Conservation (phyloP, 495 filamentous ascomycete genomes). For the Sphaerosporella brunnea region DNA sequence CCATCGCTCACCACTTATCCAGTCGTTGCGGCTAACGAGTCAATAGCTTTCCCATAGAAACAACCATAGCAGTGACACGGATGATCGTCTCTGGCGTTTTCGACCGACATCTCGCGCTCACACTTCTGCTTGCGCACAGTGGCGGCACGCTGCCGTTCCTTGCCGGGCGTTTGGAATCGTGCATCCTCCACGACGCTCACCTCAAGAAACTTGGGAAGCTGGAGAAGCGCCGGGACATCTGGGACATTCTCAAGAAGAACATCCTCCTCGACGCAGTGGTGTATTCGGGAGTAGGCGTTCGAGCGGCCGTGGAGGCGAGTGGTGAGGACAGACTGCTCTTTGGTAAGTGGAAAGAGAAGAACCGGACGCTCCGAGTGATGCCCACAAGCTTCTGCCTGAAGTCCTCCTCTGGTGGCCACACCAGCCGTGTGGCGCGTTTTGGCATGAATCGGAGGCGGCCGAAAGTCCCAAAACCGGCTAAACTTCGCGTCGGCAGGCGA, state of each 20-base stretch:
- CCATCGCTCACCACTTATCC: too few species aligned
- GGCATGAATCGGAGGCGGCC: too few species aligned
- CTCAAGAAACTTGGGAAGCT: slow-evolving; percentile 35
- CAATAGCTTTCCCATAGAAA: slow-evolving; percentile 70
- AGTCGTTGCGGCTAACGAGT: too few species aligned
- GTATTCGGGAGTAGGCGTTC: slow-evolving; percentile 55
- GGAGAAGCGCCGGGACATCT: slow-evolving; percentile 40
- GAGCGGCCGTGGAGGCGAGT: slow-evolving; percentile 48
- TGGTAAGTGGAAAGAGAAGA: slow-evolving; percentile 32
- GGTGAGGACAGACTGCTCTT: slow-evolving; percentile 57
- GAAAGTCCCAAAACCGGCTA: too few species aligned
- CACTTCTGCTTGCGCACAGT: slow-evolving; percentile 68
- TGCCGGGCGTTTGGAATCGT: slow-evolving; percentile 75
- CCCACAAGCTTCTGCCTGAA: too few species aligned
- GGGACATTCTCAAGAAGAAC: slow-evolving; percentile 72
- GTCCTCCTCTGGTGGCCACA: too few species aligned
- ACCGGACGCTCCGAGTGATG: neutral
- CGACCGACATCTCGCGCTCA: slow-evolving; percentile 52
- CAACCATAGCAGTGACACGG: slow-evolving; percentile 72
- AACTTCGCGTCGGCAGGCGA: too few species aligned
- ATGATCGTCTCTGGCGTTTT: slow-evolving; percentile 78
- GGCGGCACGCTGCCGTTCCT: slow-evolving; percentile 82
- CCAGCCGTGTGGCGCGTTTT: too few species aligned
- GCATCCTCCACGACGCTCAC: slow-evolving; percentile 64
- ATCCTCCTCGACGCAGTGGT: slow-evolving; percentile 81